Evolutionary conservation across 306 rosid species (phyloP).

Genomic region (Medicago ruthenica): DNA sequence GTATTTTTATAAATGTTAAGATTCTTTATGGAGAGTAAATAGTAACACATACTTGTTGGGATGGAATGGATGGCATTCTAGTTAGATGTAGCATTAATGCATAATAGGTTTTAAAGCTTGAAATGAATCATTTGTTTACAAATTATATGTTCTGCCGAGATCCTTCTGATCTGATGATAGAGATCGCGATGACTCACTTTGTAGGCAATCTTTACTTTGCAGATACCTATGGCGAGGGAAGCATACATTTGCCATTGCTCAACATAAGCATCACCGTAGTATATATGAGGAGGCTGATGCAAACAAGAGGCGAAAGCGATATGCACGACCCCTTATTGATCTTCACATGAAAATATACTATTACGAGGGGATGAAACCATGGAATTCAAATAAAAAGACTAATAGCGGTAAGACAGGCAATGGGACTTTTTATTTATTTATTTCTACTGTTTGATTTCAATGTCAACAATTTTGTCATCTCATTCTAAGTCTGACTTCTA

Average conservation of each 20-base stretch:
- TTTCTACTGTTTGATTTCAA: conserved; percentile 27
- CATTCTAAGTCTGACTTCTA: conserved; percentile 3
- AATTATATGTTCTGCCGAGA: conserved; percentile 3
- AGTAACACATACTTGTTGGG: background rate
- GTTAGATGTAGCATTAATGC: conserved; percentile 16
- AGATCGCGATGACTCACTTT: conserved; percentile 28
- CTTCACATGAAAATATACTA: conserved; percentile 96
- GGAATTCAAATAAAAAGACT: conserved; percentile 73
- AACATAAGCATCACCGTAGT: conserved; percentile 91
- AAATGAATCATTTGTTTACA: too few relatives aligned
- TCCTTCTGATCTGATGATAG: conserved; percentile 16
- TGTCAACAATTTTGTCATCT: conserved; percentile 2
- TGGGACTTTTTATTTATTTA: conserved; percentile 10
- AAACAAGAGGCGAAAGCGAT: conserved; percentile 96
- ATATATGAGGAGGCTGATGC: conserved; percentile 97
- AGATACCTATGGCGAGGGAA: conserved; percentile 96
- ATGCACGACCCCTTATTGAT: conserved; percentile 96
- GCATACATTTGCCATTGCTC: conserved; percentile 93
- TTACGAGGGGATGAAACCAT: conserved; percentile 88
- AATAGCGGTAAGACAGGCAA: conserved; percentile 73
- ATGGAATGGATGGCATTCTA: background rate
- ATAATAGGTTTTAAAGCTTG: background rate
- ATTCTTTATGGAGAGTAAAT: background rate
- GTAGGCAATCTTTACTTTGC: conserved; percentile 34
- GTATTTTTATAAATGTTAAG: background rate